Conservation (phyloP, 2,329 filamentous ascomycete genomes). For the Ophiostoma sp. region DNA sequence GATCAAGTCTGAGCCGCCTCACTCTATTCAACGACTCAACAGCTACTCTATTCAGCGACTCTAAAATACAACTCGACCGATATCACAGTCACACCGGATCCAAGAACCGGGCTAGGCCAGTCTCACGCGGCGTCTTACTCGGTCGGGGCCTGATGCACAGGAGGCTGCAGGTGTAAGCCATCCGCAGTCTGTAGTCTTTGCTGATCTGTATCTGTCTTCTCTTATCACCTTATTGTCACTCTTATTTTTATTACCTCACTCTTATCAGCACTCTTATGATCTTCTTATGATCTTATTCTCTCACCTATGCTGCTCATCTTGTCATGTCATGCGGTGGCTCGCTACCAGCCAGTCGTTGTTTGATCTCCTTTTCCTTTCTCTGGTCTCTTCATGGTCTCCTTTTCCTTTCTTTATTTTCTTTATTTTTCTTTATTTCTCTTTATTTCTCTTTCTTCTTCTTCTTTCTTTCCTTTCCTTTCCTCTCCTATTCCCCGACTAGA, state of each 20-base stretch:
- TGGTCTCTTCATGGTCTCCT: no score
- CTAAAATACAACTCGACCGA: no score
- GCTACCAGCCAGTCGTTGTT: not conserved
- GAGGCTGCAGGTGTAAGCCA: not conserved
- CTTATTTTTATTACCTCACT: not conserved
- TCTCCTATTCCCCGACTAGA: not conserved
- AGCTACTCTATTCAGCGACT: no score
- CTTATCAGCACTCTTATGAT: not conserved
- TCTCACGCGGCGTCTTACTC: not conserved
- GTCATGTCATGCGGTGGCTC: not conserved
- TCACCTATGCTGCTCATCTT: not conserved
- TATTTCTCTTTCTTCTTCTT: not conserved
- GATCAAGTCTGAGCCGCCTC: no score
- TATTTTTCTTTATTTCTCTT: not conserved
- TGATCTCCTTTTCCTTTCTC: not conserved
- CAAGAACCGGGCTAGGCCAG: no score
- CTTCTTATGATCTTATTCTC: not conserved
- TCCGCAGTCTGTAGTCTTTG: no score
- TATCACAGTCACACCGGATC: not conserved
- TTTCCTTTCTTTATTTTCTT: not conserved
- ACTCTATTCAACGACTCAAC: no score
- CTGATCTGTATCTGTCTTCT: not conserved
- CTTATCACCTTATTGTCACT: not conserved
- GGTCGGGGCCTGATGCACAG: not conserved
- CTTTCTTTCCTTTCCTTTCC: not conserved